These are phyloP conservation scores for Neophaeococcomyces aloes DNA, from an alignment of 2,329 filamentous ascomycete genomes.

Conservation along the genomic window DNA sequence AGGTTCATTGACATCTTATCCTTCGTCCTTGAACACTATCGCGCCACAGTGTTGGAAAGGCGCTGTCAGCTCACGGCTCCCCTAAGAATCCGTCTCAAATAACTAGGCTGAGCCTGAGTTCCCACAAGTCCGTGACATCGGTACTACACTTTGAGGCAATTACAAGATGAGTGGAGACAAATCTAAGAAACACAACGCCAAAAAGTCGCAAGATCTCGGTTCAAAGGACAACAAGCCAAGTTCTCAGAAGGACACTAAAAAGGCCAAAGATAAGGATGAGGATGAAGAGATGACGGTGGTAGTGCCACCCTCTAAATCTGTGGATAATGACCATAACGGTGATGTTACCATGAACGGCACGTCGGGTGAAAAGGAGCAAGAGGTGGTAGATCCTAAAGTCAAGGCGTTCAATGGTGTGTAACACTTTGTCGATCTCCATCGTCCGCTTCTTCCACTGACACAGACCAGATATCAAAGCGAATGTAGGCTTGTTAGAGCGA, in stretches of 20 bases:
- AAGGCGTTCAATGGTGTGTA: constrained; percentile 41
- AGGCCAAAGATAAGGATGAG: constrained; percentile 56
- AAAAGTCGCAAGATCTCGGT: constrained; percentile 58
- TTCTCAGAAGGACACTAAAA: constrained; percentile 45
- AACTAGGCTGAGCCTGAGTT: too few species aligned
- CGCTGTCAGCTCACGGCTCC: too few species aligned
- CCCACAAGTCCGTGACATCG: too few species aligned
- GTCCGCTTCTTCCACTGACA: constrained; percentile 6
- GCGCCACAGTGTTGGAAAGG: too few species aligned
- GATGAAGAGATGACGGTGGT: constrained; percentile 74
- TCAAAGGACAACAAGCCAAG: constrained; percentile 55
- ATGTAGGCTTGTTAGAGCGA: constrained; percentile 82
- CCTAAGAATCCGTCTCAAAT: too few species aligned
- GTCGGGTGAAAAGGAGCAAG: constrained; percentile 31
- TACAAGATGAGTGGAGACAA: constrained; percentile 59
- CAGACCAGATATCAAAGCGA: constrained; percentile 76
- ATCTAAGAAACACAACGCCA: constrained; percentile 54
- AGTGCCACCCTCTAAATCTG: constrained; percentile 60
- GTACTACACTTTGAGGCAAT: constrained; percentile 9
- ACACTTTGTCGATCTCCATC: constrained; percentile 4
- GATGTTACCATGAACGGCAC: constrained; percentile 61
- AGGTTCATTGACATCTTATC: too few species aligned
- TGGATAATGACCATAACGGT: constrained; percentile 54
- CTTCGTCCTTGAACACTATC: too few species aligned
- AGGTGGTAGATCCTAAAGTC: constrained; percentile 35